A percentile compares a stretch with the other conserved stretches of the same genome.
Evolutionary conservation across 2,329 filamentous ascomycete species (phyloP).

Genomic region (Macrophomina pseudophaseolina): DNA sequence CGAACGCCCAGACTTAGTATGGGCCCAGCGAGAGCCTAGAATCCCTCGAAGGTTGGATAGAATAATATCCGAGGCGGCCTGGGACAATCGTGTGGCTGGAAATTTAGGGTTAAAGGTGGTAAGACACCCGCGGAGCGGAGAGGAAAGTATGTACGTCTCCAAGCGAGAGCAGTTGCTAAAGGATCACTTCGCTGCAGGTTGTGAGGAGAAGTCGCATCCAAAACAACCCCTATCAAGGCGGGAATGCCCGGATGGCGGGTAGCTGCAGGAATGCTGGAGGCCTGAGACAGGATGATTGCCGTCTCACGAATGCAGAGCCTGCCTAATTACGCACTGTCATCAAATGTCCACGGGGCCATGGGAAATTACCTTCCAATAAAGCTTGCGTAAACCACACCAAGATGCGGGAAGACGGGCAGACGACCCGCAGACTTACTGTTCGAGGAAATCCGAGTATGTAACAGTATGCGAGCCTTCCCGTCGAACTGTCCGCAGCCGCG

Average conservation of each 20-base stretch:
- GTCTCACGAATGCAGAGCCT: not conserved
- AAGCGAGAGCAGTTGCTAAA: not conserved
- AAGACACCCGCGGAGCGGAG: not conserved
- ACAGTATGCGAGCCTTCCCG: not conserved
- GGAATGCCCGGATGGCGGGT: not conserved
- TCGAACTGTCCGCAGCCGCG: not conserved
- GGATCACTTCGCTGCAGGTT: not conserved
- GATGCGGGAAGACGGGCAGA: constrained; percentile 1
- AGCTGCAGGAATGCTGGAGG: constrained; percentile 4
- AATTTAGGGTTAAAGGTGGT: constrained; percentile 4
- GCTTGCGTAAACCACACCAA: not conserved
- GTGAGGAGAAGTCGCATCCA: constrained; percentile 1
- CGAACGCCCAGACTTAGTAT: not conserved
- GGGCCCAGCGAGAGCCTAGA: not conserved
- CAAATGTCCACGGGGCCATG: not conserved
- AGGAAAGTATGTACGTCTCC: not conserved
- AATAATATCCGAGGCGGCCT: not conserved
- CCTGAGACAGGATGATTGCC: constrained; percentile 12
- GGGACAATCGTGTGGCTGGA: not conserved
- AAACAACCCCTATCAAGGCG: not conserved
- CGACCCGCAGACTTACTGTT: not conserved
- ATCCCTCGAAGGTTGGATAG: not conserved
- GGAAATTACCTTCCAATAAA: not conserved
- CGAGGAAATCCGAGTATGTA: not conserved
- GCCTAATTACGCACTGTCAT: constrained; percentile 11